These are phyloP conservation scores for Oryza brachyantha DNA, from an alignment of 176 grass and related monocot genomes.

Conservation along the genomic window DNA sequence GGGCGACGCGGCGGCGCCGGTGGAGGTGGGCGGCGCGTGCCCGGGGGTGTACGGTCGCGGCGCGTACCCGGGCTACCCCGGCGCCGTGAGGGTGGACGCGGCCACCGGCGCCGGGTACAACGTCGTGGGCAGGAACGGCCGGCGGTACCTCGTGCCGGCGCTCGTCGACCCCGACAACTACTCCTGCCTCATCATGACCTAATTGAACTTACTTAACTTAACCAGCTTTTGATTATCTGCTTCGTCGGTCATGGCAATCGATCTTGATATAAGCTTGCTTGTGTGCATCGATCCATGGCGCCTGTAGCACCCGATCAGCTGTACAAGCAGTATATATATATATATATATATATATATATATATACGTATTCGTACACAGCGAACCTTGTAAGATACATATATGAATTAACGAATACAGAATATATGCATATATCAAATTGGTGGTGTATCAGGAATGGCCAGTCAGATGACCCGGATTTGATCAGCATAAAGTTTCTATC, in stretches of 20 bases:
- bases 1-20: constrained; percentile 47
- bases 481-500: no score
- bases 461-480: no score
- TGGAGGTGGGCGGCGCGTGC: constrained; percentile 64
- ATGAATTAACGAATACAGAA: neutral
- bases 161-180: constrained; percentile 57
- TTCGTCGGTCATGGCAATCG: neutral
- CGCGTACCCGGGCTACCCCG: constrained; percentile 63
- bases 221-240: neutral
- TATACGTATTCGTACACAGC: neutral
- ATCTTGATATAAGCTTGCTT: neutral
- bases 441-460: neutral
- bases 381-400: neutral
- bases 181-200: constrained; percentile 50
- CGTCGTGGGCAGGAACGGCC: constrained; percentile 70
- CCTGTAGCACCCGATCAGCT: neutral
- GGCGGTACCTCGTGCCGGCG: constrained; percentile 83
- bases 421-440: neutral
- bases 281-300: neutral
- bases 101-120: constrained; percentile 70
- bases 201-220: neutral
- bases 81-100: constrained; percentile 48
- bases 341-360: no score
- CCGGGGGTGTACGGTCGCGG: constrained; percentile 54
- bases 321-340: neutral